A percentile compares a stretch with the other conserved stretches of the same genome.
phyloP scores from a whole-genome alignment of 2,329 filamentous ascomycete species.

The Rutstroemia sp. region DNA sequence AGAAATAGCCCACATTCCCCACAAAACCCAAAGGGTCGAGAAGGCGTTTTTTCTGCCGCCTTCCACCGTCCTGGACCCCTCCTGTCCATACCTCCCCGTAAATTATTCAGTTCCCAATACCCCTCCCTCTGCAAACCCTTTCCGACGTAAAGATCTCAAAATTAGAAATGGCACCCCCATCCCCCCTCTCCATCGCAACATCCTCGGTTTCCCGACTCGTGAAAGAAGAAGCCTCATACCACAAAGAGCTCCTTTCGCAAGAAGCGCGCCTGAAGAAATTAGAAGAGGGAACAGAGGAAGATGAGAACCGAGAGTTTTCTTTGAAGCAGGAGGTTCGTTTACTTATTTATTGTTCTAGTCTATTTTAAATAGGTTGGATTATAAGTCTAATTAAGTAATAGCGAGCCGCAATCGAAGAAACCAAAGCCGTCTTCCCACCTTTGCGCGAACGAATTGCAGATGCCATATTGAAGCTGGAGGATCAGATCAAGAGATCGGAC shows the following conservation, averaged over 20 bases:
- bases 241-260: constrained; percentile 75
- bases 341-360: background rate
- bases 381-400: constrained; percentile 11
- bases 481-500: constrained; percentile 60
- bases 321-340: constrained; percentile 76
- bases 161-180: constrained; percentile 63
- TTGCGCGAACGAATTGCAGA: constrained; percentile 64
- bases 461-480: constrained; percentile 66
- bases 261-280: constrained; percentile 59
- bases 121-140: too few relatives aligned
- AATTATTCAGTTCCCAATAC: too few relatives aligned
- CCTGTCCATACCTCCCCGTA: too few relatives aligned
- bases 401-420: constrained; percentile 66
- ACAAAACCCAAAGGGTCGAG: too few relatives aligned
- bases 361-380: background rate
- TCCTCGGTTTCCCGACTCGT: constrained; percentile 74
- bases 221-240: constrained; percentile 87
- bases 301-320: constrained; percentile 69
- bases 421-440: constrained; percentile 70
- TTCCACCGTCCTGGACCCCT: too few relatives aligned
- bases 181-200: constrained; percentile 71
- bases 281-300: constrained; percentile 43
- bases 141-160: too few relatives aligned
- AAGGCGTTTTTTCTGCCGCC: too few relatives aligned
- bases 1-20: too few relatives aligned